Evolutionary conservation across 306 rosid species (phyloP).

Genomic region (Medicago ruthenica): DNA sequence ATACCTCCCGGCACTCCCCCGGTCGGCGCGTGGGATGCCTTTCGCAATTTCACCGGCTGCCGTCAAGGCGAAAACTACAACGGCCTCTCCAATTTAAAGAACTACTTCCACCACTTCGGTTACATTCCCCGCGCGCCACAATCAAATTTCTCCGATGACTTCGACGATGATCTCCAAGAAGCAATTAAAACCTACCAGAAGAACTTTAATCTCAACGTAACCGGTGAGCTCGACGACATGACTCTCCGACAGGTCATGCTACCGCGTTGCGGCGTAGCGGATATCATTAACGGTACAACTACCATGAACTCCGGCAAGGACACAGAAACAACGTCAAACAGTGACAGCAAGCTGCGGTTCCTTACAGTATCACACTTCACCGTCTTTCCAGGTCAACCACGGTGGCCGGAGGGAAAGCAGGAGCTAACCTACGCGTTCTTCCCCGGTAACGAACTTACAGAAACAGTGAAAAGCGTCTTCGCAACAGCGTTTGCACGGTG

Average conservation of each 20-base stretch:
- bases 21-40: constrained; percentile 61
- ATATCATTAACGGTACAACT: constrained; percentile 65
- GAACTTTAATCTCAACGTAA: constrained; percentile 81
- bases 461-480: constrained; percentile 59
- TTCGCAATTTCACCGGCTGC: constrained; percentile 62
- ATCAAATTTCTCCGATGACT: constrained; percentile 63
- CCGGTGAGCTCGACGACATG: constrained; percentile 66
- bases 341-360: constrained; percentile 28
- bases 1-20: constrained; percentile 14
- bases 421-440: constrained; percentile 70
- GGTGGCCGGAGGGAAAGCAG: constrained; percentile 64
- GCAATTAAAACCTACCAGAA: constrained; percentile 73
- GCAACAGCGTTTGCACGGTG: constrained; percentile 63
- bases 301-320: constrained; percentile 71
- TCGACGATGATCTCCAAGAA: constrained; percentile 56
- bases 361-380: constrained; percentile 75
- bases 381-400: constrained; percentile 62
- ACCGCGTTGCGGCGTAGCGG: constrained; percentile 79
- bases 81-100: constrained; percentile 68
- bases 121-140: constrained; percentile 61
- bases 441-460: constrained; percentile 51
- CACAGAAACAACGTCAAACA: constrained; percentile 10
- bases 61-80: constrained; percentile 48
- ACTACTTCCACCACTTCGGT: constrained; percentile 71
- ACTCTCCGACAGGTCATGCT: constrained; percentile 57